A percentile compares a stretch with the other conserved stretches of the same genome.
phyloP scores from a whole-genome alignment of 371 early-diverging fungal genomes.

The Mortierella sp. region DNA sequence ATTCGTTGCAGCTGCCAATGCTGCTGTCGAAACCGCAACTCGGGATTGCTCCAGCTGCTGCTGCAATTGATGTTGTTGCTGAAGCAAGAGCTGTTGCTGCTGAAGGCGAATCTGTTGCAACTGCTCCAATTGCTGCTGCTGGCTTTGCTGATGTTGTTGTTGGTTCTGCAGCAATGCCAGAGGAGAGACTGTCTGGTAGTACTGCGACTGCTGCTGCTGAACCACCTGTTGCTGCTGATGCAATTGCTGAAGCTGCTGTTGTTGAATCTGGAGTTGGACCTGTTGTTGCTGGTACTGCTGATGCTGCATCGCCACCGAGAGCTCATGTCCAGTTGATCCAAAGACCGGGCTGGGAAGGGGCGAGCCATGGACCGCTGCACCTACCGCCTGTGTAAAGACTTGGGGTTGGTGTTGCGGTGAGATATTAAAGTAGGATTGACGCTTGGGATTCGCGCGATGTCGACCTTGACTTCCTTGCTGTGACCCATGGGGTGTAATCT shows the following conservation, averaged over 20 bases:
- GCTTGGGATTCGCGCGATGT: constrained; percentile 22
- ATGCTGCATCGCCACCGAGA: constrained; percentile 40
- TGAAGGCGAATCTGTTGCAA: constrained; percentile 37
- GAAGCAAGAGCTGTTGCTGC: constrained; percentile 35
- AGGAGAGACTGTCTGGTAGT: constrained; percentile 18
- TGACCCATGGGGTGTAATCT: constrained; percentile 22
- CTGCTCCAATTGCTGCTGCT: constrained; percentile 27
- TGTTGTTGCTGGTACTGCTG: constrained; percentile 52
- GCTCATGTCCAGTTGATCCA: constrained; percentile 27
- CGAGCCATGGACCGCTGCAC: constrained; percentile 12
- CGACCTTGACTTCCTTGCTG: constrained; percentile 17
- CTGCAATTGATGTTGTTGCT: constrained; percentile 37
- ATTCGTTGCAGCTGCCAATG: not conserved
- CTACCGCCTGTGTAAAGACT: not conserved
- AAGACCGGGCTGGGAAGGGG: constrained; percentile 30
- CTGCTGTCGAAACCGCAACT: not conserved
- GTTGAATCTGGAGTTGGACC: constrained; percentile 36
- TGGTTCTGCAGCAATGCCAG: constrained; percentile 24
- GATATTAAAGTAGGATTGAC: constrained; percentile 35
- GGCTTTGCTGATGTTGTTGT: constrained; percentile 13
- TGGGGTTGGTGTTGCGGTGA: constrained; percentile 25
- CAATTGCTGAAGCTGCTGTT: constrained; percentile 32
- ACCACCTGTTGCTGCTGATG: constrained; percentile 30
- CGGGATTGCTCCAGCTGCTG: constrained; percentile 39
- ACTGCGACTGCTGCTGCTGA: constrained; percentile 18